Percentiles rank a stretch among this genome's conserved stretches.
phyloP scores from a whole-genome alignment of 495 filamentous ascomycete species.

The Neurospora tetraspora region DNA sequence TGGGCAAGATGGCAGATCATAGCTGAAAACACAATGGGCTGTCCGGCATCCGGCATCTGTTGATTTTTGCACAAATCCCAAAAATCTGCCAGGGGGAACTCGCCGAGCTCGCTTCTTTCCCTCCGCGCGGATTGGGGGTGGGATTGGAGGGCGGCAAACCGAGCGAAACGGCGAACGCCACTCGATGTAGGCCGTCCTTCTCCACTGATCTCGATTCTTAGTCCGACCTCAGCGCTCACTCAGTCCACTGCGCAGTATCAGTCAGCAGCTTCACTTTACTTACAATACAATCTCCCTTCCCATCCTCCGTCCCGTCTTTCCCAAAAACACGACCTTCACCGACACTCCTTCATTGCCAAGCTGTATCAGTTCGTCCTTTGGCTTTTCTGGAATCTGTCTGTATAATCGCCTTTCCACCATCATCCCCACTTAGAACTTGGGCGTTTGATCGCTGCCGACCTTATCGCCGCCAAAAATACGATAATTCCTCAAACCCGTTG shows the following conservation, averaged over 20 bases:
- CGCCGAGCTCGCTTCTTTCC: neutral
- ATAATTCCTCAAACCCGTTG: neutral
- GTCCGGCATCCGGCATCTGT: neutral
- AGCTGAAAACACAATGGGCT: neutral
- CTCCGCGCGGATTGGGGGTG: no score
- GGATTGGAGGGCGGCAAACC: neutral
- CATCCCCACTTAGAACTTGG: neutral
- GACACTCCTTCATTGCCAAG: neutral
- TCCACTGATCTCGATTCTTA: neutral
- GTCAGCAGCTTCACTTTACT: neutral
- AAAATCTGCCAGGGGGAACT: neutral
- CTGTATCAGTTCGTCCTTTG: neutral
- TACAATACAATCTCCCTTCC: neutral
- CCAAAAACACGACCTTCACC: neutral
- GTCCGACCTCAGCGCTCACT: neutral
- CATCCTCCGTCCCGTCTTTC: neutral
- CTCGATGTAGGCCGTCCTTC: neutral
- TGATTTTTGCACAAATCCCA: neutral
- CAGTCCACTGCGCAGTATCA: neutral
- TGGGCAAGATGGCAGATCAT: neutral
- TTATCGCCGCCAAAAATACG: neutral
- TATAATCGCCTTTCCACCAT: neutral
- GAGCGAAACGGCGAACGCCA: neutral
- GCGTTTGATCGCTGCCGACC: neutral
- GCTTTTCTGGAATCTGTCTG: neutral